Evolutionary conservation across 306 rosid species (phyloP).

Genomic region (Vicia villosa): DNA sequence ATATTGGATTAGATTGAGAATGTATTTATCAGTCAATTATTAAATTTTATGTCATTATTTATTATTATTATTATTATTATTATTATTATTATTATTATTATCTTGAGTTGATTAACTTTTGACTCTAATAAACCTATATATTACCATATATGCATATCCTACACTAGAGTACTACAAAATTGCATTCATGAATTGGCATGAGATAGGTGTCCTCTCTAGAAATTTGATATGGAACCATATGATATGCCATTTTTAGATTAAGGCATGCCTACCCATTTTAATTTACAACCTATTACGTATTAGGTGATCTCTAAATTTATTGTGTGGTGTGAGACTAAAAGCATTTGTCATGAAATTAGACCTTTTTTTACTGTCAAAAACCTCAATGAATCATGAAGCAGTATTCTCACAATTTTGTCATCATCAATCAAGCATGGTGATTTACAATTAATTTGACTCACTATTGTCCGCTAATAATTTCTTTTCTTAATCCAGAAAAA

Average conservation of each 20-base stretch:
- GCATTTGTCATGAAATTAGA: constrained; percentile 46
- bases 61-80: too few species aligned
- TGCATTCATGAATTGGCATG: constrained; percentile 16
- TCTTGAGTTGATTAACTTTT: background rate
- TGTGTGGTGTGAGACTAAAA: constrained; percentile 41
- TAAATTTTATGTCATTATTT: too few species aligned
- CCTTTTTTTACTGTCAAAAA: constrained; percentile 51
- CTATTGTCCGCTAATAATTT: too few species aligned
- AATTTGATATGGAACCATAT: background rate
- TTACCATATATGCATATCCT: constrained; percentile 19
- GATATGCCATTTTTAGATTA: constrained; percentile 41
- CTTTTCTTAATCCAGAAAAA: too few species aligned
- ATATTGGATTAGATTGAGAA: too few species aligned
- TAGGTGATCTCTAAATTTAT: too few species aligned
- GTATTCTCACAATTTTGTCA: constrained; percentile 60
- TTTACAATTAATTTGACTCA: too few species aligned
- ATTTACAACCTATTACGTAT: too few species aligned
- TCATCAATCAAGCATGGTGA: constrained; percentile 59
- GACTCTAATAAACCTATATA: background rate
- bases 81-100: too few species aligned
- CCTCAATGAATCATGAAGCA: constrained; percentile 39
- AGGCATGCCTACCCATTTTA: constrained; percentile 17
- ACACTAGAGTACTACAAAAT: constrained; percentile 45
- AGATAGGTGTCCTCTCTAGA: background rate
- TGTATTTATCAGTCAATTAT: too few species aligned